Evolutionary conservation across 169 alveolate species (phyloP).

Genomic region (Sarcocystis neurona): DNA sequence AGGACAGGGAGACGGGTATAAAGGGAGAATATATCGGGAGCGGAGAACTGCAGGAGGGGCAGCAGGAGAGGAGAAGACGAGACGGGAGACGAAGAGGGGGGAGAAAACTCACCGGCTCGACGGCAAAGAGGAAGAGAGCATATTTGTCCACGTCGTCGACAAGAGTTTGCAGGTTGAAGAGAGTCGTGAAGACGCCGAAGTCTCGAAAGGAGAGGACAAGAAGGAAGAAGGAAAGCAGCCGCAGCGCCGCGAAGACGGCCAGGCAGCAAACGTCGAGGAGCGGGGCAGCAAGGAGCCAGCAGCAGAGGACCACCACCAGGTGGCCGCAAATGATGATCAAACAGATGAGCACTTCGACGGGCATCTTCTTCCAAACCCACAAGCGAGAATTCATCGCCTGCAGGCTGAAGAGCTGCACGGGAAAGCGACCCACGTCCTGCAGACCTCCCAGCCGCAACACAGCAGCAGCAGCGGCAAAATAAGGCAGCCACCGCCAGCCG

Average conservation of each 20-base stretch:
- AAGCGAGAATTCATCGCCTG: not conserved
- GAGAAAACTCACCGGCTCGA: slow-evolving; percentile 58
- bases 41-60: too few relatives aligned
- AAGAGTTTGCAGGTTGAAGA: not conserved
- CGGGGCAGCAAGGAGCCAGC: slow-evolving; percentile 9
- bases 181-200: slow-evolving; percentile 40
- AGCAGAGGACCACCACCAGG: not conserved
- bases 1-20: too few relatives aligned
- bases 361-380: slow-evolving; percentile 23
- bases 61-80: too few relatives aligned
- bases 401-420: slow-evolving; percentile 27
- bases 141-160: slow-evolving; percentile 23
- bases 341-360: slow-evolving; percentile 8
- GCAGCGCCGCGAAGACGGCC: slow-evolving; percentile 17
- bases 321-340: slow-evolving; percentile 30
- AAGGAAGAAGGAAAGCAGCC: slow-evolving; percentile 50
- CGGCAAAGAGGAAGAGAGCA: slow-evolving; percentile 33
- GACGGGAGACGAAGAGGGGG: too few relatives aligned
- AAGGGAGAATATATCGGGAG: too few relatives aligned
- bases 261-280: slow-evolving; percentile 42
- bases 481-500: too few relatives aligned
- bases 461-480: too few relatives aligned
- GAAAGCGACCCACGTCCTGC: slow-evolving; percentile 11
- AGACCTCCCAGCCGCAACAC: too few relatives aligned
- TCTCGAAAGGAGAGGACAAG: slow-evolving; percentile 50